Evolutionary conservation across 768 basidiomycete species (phyloP), one percentile per base, ranked within the genome.

Genomic region (Pleurotus salmoneostramineus): DNA sequence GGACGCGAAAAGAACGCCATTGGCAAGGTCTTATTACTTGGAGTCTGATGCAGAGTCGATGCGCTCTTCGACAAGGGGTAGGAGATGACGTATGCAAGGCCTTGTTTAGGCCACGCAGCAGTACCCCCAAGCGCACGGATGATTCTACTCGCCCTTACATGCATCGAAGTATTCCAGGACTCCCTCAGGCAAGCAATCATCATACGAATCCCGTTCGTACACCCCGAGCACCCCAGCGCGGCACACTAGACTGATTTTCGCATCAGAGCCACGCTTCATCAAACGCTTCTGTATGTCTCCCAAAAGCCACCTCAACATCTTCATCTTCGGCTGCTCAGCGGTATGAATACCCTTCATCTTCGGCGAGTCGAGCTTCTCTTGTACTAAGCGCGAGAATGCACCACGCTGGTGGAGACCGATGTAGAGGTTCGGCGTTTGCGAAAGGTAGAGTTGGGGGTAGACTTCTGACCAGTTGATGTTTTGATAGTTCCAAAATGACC

Each of bases 391-490:
- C 3, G 66, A 62, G 67, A 91, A 90, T 1, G 42, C 69, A 1
- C 89, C 89, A 3, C 74, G 67, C 11, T 72, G 64, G 65, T 91
- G 88, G 43, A 79, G 70, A 0, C 80, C 88, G 55, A 88, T 71
- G 65, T 81, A 84, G 58, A 84, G 76, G 62, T 83, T 78, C 1
- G 77, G 71, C 0, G 86, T 90, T 65, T 86, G 84, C 5, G 89
- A 88, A 56, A 91, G 77, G 65, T 80, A 85, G 10, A 90, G 69
- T 65, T 90, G 88, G 0, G 84, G 81, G 66, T 83, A 89, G 1
- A 74, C 71, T 10, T 88, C 85, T 32, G 64, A 71, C 87, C 87
- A 89, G 63, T 86, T 73, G 58, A 74, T 72, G 3, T 66, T 62
- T 6, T 57, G 58, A 37, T 65, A 63, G 48, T 65, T 71, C 12